Base-by-base conservation (phyloP, 345 rosid species). In the Brassica nigra region DNA sequence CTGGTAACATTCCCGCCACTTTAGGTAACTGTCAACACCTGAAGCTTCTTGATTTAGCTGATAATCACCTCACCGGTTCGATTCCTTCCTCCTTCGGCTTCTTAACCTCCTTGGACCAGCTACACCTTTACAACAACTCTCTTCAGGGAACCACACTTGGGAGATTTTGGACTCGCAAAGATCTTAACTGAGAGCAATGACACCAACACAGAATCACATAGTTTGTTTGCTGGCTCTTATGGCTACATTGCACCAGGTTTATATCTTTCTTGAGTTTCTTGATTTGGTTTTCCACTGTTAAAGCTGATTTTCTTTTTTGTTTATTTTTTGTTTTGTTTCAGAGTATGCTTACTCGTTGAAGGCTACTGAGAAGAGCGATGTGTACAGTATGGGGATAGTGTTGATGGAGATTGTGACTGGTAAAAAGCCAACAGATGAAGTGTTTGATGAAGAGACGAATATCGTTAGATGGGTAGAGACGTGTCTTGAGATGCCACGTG, bases 181-280 rank as follows among this genome's bases (percentile, higher is more conserved):
- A 82, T 90, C 20, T 59, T 91, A 0, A 82, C 76, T 6, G 97
- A 89, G 81, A 84, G 77, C 23, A 14, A 68, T 6, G 90, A 90
- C 54, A 84, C 93, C 16, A 84, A 83, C 79, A 87, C 97, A 37
- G 98, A 90, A 65, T 89, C 99, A 4, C 85, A 83, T 74, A 58
- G 83, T 11, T 86, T 88, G 90, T 90, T 92, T 76, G 99, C 99
- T 0, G 98, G 98, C 8, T 95, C 99, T 16, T 93, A 90, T 1
- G 99, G 97, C 39, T 95, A 95, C 84, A 89, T 88, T 7, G 99
- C 99, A 0, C 98, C 99, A 81, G 97, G 99, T 92, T 88, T 5
- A 9, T 11, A 1, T 54, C 37, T 76, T 33, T 64, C 73, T 70
- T 62, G 7, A 57, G 78, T 20, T 8, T 55, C 39, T 30, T 12